A percentile compares a stretch with the other conserved stretches of the same genome.
These are phyloP conservation scores for Rhizopogon roseolus DNA, from an alignment of 768 basidiomycete genomes.

Conservation along the genomic window DNA sequence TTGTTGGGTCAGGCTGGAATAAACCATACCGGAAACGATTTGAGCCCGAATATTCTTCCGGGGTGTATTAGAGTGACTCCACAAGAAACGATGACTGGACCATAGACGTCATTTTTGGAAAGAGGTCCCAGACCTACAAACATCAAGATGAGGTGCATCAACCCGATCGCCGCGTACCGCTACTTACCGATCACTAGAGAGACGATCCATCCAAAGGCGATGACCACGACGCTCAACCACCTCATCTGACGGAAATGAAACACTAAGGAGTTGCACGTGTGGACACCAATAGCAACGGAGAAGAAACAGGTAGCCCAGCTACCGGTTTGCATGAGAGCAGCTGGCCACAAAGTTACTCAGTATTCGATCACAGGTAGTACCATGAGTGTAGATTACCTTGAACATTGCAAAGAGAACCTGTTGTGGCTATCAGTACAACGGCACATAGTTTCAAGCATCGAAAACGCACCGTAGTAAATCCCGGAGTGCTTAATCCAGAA, in stretches of 20 bases:
- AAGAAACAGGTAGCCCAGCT: constrained; percentile 62
- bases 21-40: constrained; percentile 55
- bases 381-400: constrained; percentile 45
- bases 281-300: constrained; percentile 57
- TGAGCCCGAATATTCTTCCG: constrained; percentile 44
- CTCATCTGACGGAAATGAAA: constrained; percentile 48
- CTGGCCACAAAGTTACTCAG: constrained; percentile 26
- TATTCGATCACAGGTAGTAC: background rate
- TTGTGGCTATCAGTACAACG: background rate
- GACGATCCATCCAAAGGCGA: constrained; percentile 50
- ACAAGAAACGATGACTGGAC: constrained; percentile 47
- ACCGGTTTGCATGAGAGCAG: constrained; percentile 55
- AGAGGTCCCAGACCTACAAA: constrained; percentile 34
- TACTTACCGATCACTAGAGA: constrained; percentile 48
- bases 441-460: background rate
- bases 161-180: background rate
- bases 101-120: constrained; percentile 41
- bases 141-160: background rate
- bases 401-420: constrained; percentile 46
- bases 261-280: constrained; percentile 65
- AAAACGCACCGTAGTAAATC: constrained; percentile 42
- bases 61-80: constrained; percentile 41
- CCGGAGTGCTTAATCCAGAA: constrained; percentile 42
- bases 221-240: constrained; percentile 38
- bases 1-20: background rate